Evolutionary conservation across 108 stramenopile genomes (phyloP).

Genomic region (Nitzschia sp.): DNA sequence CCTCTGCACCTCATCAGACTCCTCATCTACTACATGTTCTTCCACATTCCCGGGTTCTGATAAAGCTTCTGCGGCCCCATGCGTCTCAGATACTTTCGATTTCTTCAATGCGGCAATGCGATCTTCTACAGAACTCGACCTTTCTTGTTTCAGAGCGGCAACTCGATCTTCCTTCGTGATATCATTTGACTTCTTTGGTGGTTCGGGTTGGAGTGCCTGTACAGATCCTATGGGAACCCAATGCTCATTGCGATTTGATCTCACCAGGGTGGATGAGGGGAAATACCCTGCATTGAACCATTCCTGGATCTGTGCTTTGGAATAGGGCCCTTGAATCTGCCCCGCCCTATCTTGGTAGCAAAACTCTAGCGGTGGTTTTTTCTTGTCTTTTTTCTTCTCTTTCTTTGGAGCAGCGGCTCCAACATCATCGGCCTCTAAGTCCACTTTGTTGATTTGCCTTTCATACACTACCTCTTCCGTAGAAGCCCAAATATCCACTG

Average conservation of each 20-base stretch:
- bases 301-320: slow-evolving; percentile 44
- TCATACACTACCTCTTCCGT: slow-evolving; percentile 81
- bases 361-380: slow-evolving; percentile 44
- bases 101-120: slow-evolving; percentile 29
- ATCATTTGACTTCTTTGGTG: slow-evolving; percentile 1
- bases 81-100: background rate
- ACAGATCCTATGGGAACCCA: slow-evolving; percentile 30
- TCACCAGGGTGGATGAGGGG: slow-evolving; percentile 33
- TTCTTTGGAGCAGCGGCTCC: slow-evolving; percentile 22
- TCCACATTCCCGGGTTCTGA: background rate
- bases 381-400: slow-evolving; percentile 31
- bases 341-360: slow-evolving; percentile 65
- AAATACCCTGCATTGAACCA: slow-evolving; percentile 77
- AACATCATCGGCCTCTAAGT: slow-evolving; percentile 44
- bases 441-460: slow-evolving; percentile 44
- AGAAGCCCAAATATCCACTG: slow-evolving; percentile 81
- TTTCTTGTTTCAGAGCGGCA: slow-evolving; percentile 31
- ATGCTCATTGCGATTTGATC: slow-evolving; percentile 24
- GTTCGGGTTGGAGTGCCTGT: slow-evolving; percentile 22
- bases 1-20: background rate
- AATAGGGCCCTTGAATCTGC: slow-evolving; percentile 76
- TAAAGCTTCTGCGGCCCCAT: background rate
- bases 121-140: slow-evolving; percentile 13
- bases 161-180: slow-evolving; percentile 33
- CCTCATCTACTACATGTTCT: background rate